Evolutionary conservation across 805 yeast species (phyloP).

Genomic region (Starmera dryadoides): DNA sequence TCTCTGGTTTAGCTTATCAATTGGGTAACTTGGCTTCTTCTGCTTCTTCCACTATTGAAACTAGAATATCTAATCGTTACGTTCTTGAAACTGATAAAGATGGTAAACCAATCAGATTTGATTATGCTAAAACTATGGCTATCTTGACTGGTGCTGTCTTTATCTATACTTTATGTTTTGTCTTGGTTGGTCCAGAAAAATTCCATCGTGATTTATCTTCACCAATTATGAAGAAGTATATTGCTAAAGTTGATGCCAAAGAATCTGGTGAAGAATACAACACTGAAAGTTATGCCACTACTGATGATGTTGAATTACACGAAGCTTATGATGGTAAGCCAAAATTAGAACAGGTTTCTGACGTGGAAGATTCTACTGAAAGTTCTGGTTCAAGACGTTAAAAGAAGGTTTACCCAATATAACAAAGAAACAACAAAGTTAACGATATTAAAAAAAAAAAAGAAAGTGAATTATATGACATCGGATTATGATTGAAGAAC

Average conservation of each 20-base stretch:
- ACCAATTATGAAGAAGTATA: conserved; percentile 23
- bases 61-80: conserved; percentile 53
- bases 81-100: conserved; percentile 33
- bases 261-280: conserved; percentile 3
- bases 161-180: conserved; percentile 39
- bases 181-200: conserved; percentile 54
- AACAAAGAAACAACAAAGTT: no score
- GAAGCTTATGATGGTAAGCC: background rate
- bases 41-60: conserved; percentile 66
- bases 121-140: conserved; percentile 67
- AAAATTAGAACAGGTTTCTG: background rate
- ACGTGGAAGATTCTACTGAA: background rate
- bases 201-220: conserved; percentile 29
- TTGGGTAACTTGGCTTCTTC: conserved; percentile 68
- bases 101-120: conserved; percentile 23
- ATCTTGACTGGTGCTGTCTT: conserved; percentile 64
- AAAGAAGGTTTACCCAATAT: no score
- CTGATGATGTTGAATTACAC: background rate
- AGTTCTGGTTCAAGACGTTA: background rate
- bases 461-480: no score
- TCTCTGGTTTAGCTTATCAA: conserved; percentile 60
- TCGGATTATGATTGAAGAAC: no score
- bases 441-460: no score
- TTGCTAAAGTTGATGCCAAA: conserved; percentile 14
- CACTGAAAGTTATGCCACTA: background rate